Evolutionary conservation across 768 basidiomycete species (phyloP).

Genomic region (Kondoa malvinella): DNA sequence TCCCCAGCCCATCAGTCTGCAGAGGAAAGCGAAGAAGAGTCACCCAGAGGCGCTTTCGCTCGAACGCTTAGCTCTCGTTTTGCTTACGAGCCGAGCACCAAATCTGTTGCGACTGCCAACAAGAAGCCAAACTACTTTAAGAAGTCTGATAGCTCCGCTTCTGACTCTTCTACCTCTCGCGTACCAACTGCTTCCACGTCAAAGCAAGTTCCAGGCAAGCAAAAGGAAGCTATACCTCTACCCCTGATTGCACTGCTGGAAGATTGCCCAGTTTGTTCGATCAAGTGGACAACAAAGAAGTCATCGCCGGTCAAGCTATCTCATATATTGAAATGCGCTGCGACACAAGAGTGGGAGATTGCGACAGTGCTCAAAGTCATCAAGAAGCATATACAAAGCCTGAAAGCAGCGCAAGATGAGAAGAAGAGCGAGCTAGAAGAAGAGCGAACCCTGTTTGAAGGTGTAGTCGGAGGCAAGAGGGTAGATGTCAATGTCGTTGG

Average conservation of each 20-base stretch:
- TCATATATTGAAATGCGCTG: background rate
- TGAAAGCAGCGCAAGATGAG: background rate
- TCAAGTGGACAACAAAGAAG: background rate
- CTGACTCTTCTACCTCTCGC: background rate
- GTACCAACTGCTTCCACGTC: background rate
- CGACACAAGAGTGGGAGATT: background rate
- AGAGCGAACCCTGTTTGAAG: background rate
- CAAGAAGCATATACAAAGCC: constrained; percentile 2
- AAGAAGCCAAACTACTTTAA: background rate
- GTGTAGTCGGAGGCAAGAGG: background rate
- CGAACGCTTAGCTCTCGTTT: background rate
- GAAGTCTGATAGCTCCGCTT: background rate
- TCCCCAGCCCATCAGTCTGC: background rate
- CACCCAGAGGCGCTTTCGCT: background rate
- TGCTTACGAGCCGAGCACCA: background rate
- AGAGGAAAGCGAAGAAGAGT: background rate
- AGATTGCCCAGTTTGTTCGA: background rate
- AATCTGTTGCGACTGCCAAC: background rate
- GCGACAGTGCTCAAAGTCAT: constrained; percentile 5
- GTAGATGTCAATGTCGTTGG: background rate
- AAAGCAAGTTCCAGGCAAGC: background rate
- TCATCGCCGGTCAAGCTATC: background rate
- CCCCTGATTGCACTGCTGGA: background rate
- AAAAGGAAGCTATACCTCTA: background rate
- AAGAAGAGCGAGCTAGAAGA: background rate